phyloP scores from a whole-genome alignment of 768 basidiomycete species.

The Suillus discolor region DNA sequence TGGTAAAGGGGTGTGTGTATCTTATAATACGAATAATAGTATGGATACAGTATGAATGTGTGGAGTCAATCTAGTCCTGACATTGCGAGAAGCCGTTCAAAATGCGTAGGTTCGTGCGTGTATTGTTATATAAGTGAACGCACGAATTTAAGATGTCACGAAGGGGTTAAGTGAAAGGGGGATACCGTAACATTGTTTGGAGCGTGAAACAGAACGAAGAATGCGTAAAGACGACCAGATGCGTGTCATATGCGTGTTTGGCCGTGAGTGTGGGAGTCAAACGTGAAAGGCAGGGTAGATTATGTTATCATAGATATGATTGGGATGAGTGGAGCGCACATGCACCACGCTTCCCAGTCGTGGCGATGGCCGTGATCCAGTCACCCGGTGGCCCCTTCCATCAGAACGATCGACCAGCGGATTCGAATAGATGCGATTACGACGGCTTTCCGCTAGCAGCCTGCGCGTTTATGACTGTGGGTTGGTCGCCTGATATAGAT shows the following conservation, averaged over 20 bases:
- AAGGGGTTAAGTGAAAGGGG: neutral
- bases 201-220: neutral
- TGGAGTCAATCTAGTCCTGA: neutral
- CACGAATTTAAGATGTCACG: conserved; percentile 3
- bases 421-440: conserved; percentile 1
- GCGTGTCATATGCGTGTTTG: conserved; percentile 3
- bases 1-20: neutral
- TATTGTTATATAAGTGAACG: neutral
- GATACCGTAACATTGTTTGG: conserved; percentile 3
- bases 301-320: neutral
- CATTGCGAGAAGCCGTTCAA: neutral
- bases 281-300: conserved; percentile 2
- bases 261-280: conserved; percentile 1
- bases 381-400: neutral
- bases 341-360: neutral
- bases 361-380: conserved; percentile 1
- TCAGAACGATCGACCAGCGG: conserved; percentile 9
- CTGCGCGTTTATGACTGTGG: neutral
- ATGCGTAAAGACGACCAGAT: neutral
- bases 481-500: conserved; percentile 3
- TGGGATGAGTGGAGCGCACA: neutral
- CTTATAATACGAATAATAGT: conserved; percentile 5
- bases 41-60: conserved; percentile 3
- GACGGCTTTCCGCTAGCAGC: neutral
- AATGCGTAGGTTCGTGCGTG: neutral